phyloP scores from a whole-genome alignment of 768 basidiomycete genomes.

The Coprinopsis sp. region DNA sequence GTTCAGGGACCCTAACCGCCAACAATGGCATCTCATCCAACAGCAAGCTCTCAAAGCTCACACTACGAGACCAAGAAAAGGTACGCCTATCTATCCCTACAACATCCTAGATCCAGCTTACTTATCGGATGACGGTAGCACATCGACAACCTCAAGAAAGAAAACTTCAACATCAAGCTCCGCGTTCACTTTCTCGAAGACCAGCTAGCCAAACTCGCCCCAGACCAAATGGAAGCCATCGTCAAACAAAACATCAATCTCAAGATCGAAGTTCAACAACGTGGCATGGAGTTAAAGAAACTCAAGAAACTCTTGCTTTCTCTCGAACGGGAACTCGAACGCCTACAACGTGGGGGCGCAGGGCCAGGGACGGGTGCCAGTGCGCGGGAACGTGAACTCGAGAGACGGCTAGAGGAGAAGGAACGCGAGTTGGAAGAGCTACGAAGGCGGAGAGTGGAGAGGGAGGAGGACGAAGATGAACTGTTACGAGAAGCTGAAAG shows the following conservation, averaged over 20 bases:
- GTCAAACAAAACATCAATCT: slow-evolving; percentile 91
- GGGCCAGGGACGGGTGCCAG: slow-evolving; percentile 32
- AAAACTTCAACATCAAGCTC: slow-evolving; percentile 95
- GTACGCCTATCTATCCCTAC: slow-evolving; percentile 35
- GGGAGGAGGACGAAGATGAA: slow-evolving; percentile 46
- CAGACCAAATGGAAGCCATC: slow-evolving; percentile 88
- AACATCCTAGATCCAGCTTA: not conserved
- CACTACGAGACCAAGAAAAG: slow-evolving; percentile 95
- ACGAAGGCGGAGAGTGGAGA: slow-evolving; percentile 40
- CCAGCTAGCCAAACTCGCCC: slow-evolving; percentile 81
- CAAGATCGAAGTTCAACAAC: slow-evolving; percentile 88
- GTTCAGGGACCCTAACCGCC: slow-evolving; percentile 19
- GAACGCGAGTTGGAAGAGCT: slow-evolving; percentile 80
- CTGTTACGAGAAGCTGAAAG: slow-evolving; percentile 52
- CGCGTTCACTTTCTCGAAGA: slow-evolving; percentile 96
- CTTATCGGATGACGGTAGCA: slow-evolving; percentile 51
- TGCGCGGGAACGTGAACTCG: slow-evolving; percentile 6
- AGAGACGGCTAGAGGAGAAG: slow-evolving; percentile 25
- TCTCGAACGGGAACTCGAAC: slow-evolving; percentile 75
- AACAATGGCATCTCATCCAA: not conserved
- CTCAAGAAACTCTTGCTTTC: slow-evolving; percentile 85
- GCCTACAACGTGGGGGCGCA: slow-evolving; percentile 50
- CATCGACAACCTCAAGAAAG: slow-evolving; percentile 92
- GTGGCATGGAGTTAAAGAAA: slow-evolving; percentile 88
- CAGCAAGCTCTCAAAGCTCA: slow-evolving; percentile 37